Evolutionary conservation across 2,329 filamentous ascomycete species (phyloP).

Genomic region (Fusarium sp.): DNA sequence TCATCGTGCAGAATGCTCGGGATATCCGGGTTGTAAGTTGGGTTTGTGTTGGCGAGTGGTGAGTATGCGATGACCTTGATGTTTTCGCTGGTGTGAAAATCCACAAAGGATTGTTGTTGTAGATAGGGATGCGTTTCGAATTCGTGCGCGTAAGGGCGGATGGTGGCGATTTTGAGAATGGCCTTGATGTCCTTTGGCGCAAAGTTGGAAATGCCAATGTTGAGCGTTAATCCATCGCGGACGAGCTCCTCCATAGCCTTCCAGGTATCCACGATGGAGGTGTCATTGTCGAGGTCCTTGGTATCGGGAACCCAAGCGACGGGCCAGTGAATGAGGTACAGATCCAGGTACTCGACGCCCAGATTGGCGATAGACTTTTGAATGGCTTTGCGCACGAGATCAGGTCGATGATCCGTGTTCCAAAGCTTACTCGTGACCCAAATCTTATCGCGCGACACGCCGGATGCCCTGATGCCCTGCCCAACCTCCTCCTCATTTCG

Average conservation of each 20-base stretch:
- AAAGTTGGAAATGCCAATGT: conserved; percentile 67
- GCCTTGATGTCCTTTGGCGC: conserved; percentile 58
- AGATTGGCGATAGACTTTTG: conserved; percentile 45
- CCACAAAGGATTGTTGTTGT: conserved; percentile 43
- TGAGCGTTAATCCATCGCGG: conserved; percentile 22
- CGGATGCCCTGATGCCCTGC: conserved; percentile 51
- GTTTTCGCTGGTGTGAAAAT: conserved; percentile 40
- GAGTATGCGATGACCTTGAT: conserved; percentile 42
- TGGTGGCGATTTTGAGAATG: conserved; percentile 48
- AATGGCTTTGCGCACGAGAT: conserved; percentile 42
- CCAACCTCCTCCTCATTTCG: conserved; percentile 65
- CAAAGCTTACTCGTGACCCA: conserved; percentile 47
- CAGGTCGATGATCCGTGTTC: conserved; percentile 46
- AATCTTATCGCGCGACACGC: conserved; percentile 42
- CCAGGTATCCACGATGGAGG: conserved; percentile 44
- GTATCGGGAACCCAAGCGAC: conserved; percentile 37
- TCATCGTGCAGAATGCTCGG: conserved; percentile 28
- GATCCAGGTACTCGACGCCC: conserved; percentile 45
- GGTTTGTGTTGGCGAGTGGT: conserved; percentile 37
- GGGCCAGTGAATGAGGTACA: conserved; percentile 45
- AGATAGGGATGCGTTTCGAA: conserved; percentile 70
- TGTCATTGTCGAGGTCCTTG: conserved; percentile 28
- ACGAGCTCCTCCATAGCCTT: conserved; percentile 44
- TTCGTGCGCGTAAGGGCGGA: conserved; percentile 44
- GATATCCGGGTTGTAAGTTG: conserved; percentile 30